These are phyloP conservation scores for Papilionanthe hybrid DNA, from an alignment of 116 monocot species.

Conservation along the genomic window DNA sequence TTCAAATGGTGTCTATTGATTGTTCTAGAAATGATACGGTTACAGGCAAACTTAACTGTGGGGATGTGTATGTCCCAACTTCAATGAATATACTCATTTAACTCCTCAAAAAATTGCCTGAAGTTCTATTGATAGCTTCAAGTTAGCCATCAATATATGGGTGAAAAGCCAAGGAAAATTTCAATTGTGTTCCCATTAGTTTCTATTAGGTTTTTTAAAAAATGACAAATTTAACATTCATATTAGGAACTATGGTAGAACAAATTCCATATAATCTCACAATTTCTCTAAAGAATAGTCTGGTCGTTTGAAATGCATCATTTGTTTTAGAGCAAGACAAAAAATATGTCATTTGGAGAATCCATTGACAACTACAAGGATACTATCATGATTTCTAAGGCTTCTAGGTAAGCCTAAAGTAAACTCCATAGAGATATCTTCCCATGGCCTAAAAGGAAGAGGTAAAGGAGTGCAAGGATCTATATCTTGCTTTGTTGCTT, in stretches of 20 bases:
- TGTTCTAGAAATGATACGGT: not conserved
- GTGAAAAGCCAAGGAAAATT: not conserved
- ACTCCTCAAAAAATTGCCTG: not conserved
- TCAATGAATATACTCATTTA: not conserved
- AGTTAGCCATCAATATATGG: not conserved
- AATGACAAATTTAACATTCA: not conserved
- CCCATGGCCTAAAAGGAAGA: too few species aligned
- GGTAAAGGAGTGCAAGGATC: too few species aligned
- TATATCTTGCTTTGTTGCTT: too few species aligned
- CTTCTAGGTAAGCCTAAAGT: too few species aligned
- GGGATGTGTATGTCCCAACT: not conserved
- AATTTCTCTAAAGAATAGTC: not conserved
- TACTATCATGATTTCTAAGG: not conserved
- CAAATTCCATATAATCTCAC: not conserved
- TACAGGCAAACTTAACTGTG: not conserved
- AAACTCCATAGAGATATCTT: too few species aligned
- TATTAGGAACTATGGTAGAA: not conserved
- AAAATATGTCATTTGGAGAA: not conserved
- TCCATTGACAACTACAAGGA: not conserved
- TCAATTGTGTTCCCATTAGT: not conserved
- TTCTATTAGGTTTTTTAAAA: not conserved
- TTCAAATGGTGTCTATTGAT: not conserved
- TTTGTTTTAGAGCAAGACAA: not conserved
- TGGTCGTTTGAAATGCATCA: not conserved
- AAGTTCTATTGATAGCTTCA: not conserved